phyloP scores from a whole-genome alignment of 805 yeast genomes.

The Kodamaea nitidulidarum region DNA sequence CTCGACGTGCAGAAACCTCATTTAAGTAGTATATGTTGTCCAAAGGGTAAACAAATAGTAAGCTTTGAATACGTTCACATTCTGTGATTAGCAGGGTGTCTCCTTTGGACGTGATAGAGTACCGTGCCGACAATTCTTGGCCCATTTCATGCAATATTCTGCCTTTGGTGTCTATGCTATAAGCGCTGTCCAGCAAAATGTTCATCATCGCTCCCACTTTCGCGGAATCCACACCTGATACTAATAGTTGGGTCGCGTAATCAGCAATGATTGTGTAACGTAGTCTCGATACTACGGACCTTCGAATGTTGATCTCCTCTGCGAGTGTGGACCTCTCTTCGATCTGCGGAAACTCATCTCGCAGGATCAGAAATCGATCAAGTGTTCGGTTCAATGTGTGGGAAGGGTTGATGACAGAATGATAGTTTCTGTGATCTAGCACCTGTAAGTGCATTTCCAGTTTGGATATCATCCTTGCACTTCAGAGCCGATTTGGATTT shows the following conservation, averaged over 20 bases:
- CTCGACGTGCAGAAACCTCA: conserved; percentile 18
- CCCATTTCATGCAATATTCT: background rate
- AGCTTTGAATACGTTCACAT: conserved; percentile 11
- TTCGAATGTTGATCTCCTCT: conserved; percentile 7
- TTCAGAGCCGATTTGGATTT: background rate
- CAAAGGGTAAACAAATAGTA: conserved; percentile 9
- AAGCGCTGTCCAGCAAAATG: background rate
- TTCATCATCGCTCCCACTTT: background rate
- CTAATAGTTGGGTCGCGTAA: conserved; percentile 4
- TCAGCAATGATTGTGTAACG: conserved; percentile 9
- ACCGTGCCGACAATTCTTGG: background rate
- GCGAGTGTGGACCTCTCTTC: conserved; percentile 3
- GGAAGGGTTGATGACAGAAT: conserved; percentile 13
- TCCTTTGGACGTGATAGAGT: background rate
- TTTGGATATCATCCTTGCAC: background rate
- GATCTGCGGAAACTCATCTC: background rate
- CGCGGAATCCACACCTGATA: background rate
- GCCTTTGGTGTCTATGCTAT: no score
- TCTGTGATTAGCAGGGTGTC: conserved; percentile 3
- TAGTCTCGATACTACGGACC: conserved; percentile 4
- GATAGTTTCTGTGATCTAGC: conserved; percentile 19
- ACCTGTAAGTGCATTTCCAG: background rate
- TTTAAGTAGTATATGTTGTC: conserved; percentile 20
- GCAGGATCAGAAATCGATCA: conserved; percentile 10
- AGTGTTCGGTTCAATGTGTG: conserved; percentile 20